Conservation (phyloP, 1,139 yeast species). For the Geotrichum aggregatum region DNA sequence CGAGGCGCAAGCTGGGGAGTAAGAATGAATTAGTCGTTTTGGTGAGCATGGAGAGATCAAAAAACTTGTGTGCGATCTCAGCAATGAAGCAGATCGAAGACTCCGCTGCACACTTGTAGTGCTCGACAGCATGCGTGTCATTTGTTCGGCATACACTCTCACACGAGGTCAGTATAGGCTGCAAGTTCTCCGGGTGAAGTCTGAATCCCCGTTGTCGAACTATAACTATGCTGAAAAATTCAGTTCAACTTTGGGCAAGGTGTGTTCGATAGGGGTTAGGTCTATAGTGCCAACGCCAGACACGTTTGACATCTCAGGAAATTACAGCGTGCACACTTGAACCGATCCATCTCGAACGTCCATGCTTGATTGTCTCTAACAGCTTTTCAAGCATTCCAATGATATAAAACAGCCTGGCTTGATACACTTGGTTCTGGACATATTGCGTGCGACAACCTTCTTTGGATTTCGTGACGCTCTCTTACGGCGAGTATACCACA, state of each 20-base stretch:
- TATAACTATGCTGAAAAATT: no score
- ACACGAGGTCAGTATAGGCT: no score
- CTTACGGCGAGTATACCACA: no score
- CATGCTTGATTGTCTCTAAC: background rate
- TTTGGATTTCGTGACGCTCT: no score
- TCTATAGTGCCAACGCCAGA: background rate
- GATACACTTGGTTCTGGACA: no score
- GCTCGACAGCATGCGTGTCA: background rate
- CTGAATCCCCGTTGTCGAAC: background rate
- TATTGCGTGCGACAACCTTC: no score
- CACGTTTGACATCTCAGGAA: background rate
- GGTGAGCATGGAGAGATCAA: background rate
- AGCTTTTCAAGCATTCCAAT: background rate
- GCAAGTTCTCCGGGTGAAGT: no score
- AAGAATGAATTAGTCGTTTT: conserved; percentile 3
- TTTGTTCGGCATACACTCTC: background rate
- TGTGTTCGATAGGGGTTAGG: conserved; percentile 1
- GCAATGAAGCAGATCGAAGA: background rate
- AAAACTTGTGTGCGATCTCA: background rate
- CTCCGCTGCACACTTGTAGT: background rate
- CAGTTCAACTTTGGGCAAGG: background rate
- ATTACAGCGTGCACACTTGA: background rate
- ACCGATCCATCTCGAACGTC: no score
- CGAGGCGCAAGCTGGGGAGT: conserved; percentile 5
- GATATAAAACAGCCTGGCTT: no score